These are phyloP conservation scores for Mentha longifolia DNA, from an alignment of 257 asterid species.

Conservation along the genomic window DNA sequence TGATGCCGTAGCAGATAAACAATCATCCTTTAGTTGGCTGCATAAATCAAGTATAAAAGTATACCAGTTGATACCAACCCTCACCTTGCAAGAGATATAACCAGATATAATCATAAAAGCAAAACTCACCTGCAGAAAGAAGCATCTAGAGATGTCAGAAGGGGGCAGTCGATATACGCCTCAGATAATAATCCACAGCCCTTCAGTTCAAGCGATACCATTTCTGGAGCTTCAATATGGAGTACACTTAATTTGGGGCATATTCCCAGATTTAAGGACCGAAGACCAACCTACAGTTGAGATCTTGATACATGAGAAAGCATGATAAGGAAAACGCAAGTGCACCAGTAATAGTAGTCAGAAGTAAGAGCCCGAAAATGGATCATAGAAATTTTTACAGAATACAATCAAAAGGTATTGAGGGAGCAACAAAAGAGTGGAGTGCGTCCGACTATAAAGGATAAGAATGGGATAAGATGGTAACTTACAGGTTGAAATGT, in stretches of 20 bases:
- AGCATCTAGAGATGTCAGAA: constrained; percentile 89
- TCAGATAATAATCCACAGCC: constrained; percentile 94
- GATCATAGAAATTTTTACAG: not conserved
- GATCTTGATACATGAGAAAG: constrained; percentile 12
- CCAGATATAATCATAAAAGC: not conserved
- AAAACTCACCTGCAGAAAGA: constrained; percentile 76
- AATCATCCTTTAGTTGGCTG: constrained; percentile 95
- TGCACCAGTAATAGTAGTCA: not conserved
- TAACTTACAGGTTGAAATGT: constrained; percentile 81
- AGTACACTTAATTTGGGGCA: constrained; percentile 88
- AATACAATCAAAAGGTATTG: not conserved
- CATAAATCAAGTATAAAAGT: constrained; percentile 19
- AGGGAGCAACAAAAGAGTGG: constrained; percentile 17
- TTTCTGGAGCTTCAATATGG: constrained; percentile 74
- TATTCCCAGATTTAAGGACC: constrained; percentile 91
- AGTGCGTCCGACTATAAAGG: not conserved
- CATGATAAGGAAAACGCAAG: not conserved
- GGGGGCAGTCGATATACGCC: constrained; percentile 82
- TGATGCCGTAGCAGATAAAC: constrained; percentile 80
- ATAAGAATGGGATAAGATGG: constrained; percentile 7
- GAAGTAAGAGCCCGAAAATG: not conserved
- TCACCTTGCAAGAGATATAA: constrained; percentile 3
- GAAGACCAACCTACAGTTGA: constrained; percentile 80
- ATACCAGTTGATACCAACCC: constrained; percentile 8
- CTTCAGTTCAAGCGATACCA: constrained; percentile 92